These are phyloP conservation scores for Nannochloris sp. DNA, from an alignment of 139 green algal species.

Conservation along the genomic window DNA sequence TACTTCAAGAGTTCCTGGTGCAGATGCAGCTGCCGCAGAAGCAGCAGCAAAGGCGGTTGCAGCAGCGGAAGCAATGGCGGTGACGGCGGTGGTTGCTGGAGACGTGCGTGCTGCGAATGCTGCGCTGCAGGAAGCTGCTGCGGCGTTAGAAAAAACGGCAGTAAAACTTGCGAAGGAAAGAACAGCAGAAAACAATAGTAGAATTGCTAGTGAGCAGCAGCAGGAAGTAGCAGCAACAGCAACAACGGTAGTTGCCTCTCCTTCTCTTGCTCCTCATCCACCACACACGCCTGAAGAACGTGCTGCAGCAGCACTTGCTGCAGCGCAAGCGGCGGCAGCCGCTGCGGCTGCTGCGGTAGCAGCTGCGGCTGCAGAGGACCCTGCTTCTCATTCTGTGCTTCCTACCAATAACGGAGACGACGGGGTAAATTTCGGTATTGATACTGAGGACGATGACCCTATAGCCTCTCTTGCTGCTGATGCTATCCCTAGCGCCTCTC, in stretches of 20 bases:
- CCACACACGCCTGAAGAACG: neutral
- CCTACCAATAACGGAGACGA: neutral
- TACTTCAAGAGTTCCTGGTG: neutral
- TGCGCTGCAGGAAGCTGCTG: conserved; percentile 8
- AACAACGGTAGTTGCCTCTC: neutral
- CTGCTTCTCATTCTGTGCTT: neutral
- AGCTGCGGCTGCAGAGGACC: neutral
- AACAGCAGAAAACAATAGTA: neutral
- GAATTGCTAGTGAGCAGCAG: neutral
- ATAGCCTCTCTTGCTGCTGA: neutral
- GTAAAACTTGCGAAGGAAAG: neutral
- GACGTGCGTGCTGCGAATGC: conserved; percentile 13
- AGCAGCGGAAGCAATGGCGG: conserved; percentile 6
- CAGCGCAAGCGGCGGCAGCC: conserved; percentile 3
- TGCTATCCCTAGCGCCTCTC: neutral
- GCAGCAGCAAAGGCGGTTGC: conserved; percentile 6
- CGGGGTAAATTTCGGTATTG: neutral
- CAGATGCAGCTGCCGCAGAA: neutral
- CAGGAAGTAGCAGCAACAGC: neutral
- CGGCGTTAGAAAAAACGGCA: conserved; percentile 9
- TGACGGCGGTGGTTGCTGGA: conserved; percentile 1
- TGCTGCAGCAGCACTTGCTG: conserved; percentile 5
- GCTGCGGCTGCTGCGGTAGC: conserved; percentile 11
- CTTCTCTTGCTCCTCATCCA: neutral
- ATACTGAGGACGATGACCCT: neutral